A percentile compares a stretch with the other conserved stretches of the same genome.
These are phyloP conservation scores for Prunus armeniaca DNA, from an alignment of 306 rosid genomes.

Conservation along the genomic window DNA sequence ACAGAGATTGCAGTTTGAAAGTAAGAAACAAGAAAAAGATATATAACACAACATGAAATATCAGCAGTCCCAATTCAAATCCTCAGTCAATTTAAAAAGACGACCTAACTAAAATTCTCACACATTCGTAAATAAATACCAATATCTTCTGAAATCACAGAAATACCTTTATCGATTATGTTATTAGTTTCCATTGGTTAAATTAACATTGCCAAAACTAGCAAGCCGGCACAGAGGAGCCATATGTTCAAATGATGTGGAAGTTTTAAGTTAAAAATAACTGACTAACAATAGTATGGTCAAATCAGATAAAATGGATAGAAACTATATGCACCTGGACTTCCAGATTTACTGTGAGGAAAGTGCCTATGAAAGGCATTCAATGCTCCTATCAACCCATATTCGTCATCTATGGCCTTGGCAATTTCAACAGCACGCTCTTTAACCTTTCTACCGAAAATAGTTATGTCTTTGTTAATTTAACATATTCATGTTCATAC, in stretches of 20 bases:
- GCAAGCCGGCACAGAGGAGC: background rate
- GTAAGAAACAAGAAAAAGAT: background rate
- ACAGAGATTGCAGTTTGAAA: background rate
- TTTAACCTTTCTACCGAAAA: no score
- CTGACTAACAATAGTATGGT: background rate
- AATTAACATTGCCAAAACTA: background rate
- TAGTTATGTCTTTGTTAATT: no score
- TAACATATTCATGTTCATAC: no score
- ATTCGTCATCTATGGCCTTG: no score
- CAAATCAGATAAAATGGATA: background rate
- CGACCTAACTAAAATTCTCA: background rate
- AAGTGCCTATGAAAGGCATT: no score
- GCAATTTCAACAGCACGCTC: no score
- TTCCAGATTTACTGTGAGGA: no score
- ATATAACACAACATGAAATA: background rate
- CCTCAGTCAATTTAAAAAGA: background rate
- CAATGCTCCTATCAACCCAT: no score
- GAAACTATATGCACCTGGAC: conserved; percentile 49
- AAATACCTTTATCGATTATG: background rate
- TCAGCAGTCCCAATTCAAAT: background rate
- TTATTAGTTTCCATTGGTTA: background rate
- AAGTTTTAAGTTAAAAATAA: background rate
- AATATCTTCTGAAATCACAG: background rate
- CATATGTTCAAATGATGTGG: background rate
- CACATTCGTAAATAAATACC: background rate